Percentiles rank a stretch among this genome's conserved stretches.
Evolutionary conservation across 306 rosid species (phyloP).

Genomic region (Canavalia gladiata): DNA sequence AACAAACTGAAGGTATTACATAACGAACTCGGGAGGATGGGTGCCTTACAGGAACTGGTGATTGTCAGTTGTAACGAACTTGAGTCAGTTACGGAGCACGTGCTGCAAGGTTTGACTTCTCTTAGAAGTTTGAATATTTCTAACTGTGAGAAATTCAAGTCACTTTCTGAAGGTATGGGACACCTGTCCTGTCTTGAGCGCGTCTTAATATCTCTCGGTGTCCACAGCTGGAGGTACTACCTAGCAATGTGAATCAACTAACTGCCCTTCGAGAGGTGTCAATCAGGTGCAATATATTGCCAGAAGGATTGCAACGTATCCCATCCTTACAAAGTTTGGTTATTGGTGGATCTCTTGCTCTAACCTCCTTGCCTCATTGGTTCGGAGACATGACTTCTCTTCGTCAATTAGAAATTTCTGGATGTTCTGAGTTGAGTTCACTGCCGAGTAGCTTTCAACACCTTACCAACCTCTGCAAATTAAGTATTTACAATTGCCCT

Average conservation of each 20-base stretch:
- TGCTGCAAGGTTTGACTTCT: slow-evolving; percentile 4
- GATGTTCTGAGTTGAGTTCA: not conserved
- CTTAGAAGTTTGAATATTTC: not conserved
- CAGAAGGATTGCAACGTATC: slow-evolving; percentile 5
- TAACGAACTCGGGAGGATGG: not conserved
- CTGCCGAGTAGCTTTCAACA: slow-evolving; percentile 24
- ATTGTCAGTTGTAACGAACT: fast-evolving
- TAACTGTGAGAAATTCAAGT: fast-evolving
- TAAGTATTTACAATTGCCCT: fast-evolving
- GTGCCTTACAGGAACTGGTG: not conserved
- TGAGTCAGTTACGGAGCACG: not conserved
- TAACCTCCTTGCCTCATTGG: slow-evolving; percentile 7
- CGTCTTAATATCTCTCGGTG: fast-evolving
- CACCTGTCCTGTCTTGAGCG: slow-evolving; percentile 19
- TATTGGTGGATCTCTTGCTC: fast-evolving
- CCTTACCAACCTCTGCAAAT: not conserved
- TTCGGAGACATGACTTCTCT: slow-evolving; percentile 26
- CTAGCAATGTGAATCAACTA: not conserved
- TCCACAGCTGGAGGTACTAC: slow-evolving; percentile 11
- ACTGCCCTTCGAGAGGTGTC: not conserved
- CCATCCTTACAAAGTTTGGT: not conserved
- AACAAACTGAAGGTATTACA: not conserved
- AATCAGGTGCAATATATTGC: fast-evolving
- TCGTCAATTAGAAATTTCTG: fast-evolving
- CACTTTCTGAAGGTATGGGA: not conserved